Percentiles rank a stretch among this genome's conserved stretches.
Conservation (phyloP, 306 rosid genomes). For the apple (Malus domestica) region ASM211411v1 NC_041793.1:5488001-5488500, state of each 20-base stretch:
- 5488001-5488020: neutral
- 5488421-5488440: neutral
- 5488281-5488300: conserved; percentile 42
- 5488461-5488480: conserved; percentile 30
- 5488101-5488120: no score
- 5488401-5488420: conserved; percentile 54
- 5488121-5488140: no score
- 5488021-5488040: neutral
- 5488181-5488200: neutral
- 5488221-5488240: conserved; percentile 49
- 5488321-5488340: conserved; percentile 39
- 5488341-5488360: conserved; percentile 23
- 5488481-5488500: conserved; percentile 29
- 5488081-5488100: no score
- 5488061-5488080: no score
- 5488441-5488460: conserved; percentile 29
- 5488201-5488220: neutral
- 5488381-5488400: conserved; percentile 61
- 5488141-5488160: no score
- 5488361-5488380: conserved; percentile 21
- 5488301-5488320: conserved; percentile 60
- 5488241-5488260: conserved; percentile 55
- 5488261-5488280: conserved; percentile 37
- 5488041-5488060: no score
- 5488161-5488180: no score